phyloP scores from a whole-genome alignment of 2,329 filamentous ascomycete species.

The Beauveria medogensis region DNA sequence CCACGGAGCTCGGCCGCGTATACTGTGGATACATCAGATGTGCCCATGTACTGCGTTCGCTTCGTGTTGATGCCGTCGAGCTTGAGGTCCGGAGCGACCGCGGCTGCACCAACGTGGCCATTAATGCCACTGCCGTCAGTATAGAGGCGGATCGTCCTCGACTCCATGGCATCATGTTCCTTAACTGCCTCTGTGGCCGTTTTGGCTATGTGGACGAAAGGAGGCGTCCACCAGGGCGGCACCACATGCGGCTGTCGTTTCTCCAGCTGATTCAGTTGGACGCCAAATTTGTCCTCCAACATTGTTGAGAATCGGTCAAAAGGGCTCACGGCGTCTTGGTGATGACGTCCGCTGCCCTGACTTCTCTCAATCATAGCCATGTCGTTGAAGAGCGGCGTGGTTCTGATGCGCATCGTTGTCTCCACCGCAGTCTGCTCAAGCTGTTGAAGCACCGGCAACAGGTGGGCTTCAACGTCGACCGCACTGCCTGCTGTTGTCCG shows the following conservation, averaged over 20 bases:
- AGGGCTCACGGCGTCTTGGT: neutral
- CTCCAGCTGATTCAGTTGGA: neutral
- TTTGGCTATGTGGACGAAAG: neutral
- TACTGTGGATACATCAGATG: neutral
- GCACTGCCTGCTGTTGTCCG: no score
- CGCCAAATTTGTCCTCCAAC: neutral
- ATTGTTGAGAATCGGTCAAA: neutral
- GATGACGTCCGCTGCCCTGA: neutral
- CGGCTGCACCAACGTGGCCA: slow-evolving; percentile 4
- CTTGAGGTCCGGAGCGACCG: neutral
- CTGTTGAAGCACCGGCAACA: no score
- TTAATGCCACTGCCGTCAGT: slow-evolving; percentile 6
- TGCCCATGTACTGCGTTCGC: slow-evolving; percentile 5
- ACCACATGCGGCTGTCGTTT: neutral
- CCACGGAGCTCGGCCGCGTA: slow-evolving; percentile 11
- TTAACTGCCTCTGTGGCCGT: neutral
- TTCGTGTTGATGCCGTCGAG: neutral
- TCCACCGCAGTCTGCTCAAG: no score
- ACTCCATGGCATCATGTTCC: neutral
- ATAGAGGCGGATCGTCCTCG: slow-evolving; percentile 7
- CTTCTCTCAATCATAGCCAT: neutral
- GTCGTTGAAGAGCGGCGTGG: neutral
- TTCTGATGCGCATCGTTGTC: no score
- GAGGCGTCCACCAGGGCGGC: neutral
- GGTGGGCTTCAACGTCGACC: no score